Evolutionary conservation across 2,329 filamentous ascomycete species (phyloP).

Genomic region (Aureobasidium zeae): DNA sequence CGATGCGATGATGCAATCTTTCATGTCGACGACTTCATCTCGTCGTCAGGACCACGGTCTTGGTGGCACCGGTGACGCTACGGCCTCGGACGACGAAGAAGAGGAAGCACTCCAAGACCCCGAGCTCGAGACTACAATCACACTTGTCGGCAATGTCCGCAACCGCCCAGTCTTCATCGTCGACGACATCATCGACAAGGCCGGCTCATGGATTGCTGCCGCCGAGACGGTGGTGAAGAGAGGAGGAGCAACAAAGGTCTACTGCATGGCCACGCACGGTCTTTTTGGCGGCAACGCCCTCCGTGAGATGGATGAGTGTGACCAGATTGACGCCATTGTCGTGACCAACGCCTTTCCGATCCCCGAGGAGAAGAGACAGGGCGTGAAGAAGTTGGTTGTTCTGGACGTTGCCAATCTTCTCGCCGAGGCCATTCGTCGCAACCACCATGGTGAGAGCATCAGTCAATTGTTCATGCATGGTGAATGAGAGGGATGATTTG

Average conservation of each 20-base stretch:
- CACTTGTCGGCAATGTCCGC: constrained; percentile 89
- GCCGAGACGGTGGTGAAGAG: constrained; percentile 94
- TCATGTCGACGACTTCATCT: constrained; percentile 72
- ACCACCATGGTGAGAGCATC: constrained; percentile 89
- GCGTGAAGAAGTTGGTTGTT: constrained; percentile 73
- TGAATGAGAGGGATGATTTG: constrained; percentile 19
- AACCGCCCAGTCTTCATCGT: constrained; percentile 86
- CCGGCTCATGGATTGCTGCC: constrained; percentile 91
- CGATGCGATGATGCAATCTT: constrained; percentile 75
- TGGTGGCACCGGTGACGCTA: constrained; percentile 75
- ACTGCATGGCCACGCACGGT: constrained; percentile 94
- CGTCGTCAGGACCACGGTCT: constrained; percentile 48
- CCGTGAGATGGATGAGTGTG: constrained; percentile 81
- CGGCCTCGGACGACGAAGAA: constrained; percentile 80
- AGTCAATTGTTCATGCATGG: constrained; percentile 41
- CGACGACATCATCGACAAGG: constrained; percentile 98
- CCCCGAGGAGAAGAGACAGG: constrained; percentile 58
- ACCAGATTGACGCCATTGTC: constrained; percentile 86
- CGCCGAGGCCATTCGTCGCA: constrained; percentile 85
- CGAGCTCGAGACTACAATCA: constrained; percentile 87
- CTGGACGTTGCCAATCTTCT: constrained; percentile 83
- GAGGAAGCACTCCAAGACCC: constrained; percentile 78
- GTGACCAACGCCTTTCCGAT: constrained; percentile 98
- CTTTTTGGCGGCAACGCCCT: constrained; percentile 86
- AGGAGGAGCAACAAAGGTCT: constrained; percentile 84